phyloP scores from a whole-genome alignment of 2,329 filamentous ascomycete genomes.

The Xylaria sp. region DNA sequence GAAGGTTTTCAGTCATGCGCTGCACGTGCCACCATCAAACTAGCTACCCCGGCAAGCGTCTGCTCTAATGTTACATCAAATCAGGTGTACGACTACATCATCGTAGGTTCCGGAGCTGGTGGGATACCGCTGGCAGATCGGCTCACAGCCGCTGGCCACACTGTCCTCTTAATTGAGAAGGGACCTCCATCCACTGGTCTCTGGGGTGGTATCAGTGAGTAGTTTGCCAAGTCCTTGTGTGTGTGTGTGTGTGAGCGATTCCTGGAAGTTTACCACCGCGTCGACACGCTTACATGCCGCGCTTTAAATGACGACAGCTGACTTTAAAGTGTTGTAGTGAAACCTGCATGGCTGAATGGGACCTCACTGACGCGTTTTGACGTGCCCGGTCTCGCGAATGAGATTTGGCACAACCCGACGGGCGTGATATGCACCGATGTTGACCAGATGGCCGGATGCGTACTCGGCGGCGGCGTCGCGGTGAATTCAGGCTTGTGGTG shows the following conservation, averaged over 20 bases:
- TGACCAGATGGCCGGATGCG: conserved; percentile 78
- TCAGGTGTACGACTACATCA: conserved; percentile 66
- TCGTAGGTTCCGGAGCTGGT: conserved; percentile 69
- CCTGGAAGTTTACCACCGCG: background rate
- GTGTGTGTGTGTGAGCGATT: no score
- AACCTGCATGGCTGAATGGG: conserved; percentile 62
- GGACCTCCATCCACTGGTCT: conserved; percentile 70
- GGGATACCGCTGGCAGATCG: conserved; percentile 69
- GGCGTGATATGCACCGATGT: conserved; percentile 75
- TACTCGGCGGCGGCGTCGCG: conserved; percentile 73
- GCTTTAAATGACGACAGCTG: background rate
- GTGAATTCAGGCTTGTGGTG: conserved; percentile 77
- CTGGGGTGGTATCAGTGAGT: conserved; percentile 63
- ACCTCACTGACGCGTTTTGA: conserved; percentile 77
- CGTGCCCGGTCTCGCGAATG: conserved; percentile 75
- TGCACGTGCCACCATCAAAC: conserved; percentile 39
- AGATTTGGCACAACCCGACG: conserved; percentile 72
- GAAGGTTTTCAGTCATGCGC: conserved; percentile 38
- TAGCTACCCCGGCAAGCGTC: conserved; percentile 37
- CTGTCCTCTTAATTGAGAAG: conserved; percentile 71
- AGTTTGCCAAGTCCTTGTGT: background rate
- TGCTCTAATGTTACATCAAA: conserved; percentile 41
- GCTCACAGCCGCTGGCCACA: conserved; percentile 72
- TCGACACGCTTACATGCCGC: background rate
- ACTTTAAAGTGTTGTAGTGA: conserved; percentile 52